These are phyloP conservation scores for Chlamydomonas sp. DNA, from an alignment of 139 green algal genomes.

Conservation along the genomic window DNA sequence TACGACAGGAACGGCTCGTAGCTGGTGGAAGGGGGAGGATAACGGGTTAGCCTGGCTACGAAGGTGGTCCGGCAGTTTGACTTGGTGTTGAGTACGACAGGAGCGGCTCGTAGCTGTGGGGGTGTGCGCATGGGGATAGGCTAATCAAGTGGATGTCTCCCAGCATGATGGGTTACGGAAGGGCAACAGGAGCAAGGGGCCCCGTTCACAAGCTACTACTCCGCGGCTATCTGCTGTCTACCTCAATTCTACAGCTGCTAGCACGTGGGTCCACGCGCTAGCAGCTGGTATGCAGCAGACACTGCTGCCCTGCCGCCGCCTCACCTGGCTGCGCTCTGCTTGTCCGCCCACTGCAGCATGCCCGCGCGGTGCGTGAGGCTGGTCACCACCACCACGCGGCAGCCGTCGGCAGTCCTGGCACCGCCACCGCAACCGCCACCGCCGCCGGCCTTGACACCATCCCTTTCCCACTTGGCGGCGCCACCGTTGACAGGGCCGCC, in stretches of 20 bases:
- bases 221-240: too few species aligned
- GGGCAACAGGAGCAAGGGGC: too few species aligned
- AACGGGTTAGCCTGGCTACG: too few species aligned
- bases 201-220: too few species aligned
- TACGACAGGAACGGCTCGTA: conserved; percentile 67
- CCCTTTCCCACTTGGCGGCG: too few species aligned
- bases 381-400: conserved; percentile 60
- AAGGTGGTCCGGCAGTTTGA: too few species aligned
- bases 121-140: too few species aligned
- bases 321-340: conserved; percentile 26
- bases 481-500: too few species aligned
- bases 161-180: too few species aligned
- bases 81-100: too few species aligned
- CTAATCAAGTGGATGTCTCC: too few species aligned
- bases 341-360: conserved; percentile 56
- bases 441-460: background rate
- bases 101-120: too few species aligned
- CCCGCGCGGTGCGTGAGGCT: conserved; percentile 61
- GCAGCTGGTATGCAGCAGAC: background rate
- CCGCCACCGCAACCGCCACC: background rate
- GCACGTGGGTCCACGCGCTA: background rate
- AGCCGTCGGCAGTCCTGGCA: background rate
- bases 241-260: background rate
- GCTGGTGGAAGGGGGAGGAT: background rate
- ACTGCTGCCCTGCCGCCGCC: background rate